Percentiles rank a stretch among this genome's conserved stretches.
Evolutionary conservation across 208 protist genomes (phyloP).

Genomic region (Leishmania aethiopica): DNA sequence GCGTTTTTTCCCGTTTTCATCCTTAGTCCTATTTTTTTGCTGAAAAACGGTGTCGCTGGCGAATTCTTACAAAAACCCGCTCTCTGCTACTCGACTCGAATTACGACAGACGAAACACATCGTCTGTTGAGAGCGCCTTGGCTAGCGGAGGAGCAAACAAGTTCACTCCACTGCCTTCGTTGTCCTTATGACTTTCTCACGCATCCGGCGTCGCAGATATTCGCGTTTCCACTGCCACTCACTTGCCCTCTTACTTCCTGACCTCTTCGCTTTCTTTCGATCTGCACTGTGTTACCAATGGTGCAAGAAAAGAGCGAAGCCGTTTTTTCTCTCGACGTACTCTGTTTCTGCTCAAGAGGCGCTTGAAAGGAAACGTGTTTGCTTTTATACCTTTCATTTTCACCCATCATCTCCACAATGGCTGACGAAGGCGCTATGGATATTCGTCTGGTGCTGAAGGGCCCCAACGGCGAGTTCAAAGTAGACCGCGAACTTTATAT

Average conservation of each 20-base stretch:
- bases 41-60: too few relatives aligned
- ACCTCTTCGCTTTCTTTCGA: neutral
- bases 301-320: neutral
- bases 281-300: neutral
- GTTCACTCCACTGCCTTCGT: too few relatives aligned
- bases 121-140: neutral
- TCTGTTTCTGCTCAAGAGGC: conserved; percentile 1
- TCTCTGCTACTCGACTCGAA: neutral
- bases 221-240: neutral
- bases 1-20: neutral
- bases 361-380: neutral
- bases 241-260: neutral
- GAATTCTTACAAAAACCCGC: neutral
- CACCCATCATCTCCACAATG: conserved; percentile 1
- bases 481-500: conserved; percentile 25
- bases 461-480: conserved; percentile 41
- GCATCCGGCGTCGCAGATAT: too few relatives aligned
- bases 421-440: conserved; percentile 23
- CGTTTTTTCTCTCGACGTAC: neutral
- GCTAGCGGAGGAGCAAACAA: too few relatives aligned
- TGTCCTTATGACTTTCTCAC: neutral
- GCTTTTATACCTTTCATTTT: neutral
- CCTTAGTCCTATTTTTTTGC: too few relatives aligned
- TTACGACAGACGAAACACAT: neutral
- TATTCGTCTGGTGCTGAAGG: conserved; percentile 38